Base-by-base conservation (phyloP, 2,329 filamentous ascomycete genomes). In the Madurella fahalii region DNA sequence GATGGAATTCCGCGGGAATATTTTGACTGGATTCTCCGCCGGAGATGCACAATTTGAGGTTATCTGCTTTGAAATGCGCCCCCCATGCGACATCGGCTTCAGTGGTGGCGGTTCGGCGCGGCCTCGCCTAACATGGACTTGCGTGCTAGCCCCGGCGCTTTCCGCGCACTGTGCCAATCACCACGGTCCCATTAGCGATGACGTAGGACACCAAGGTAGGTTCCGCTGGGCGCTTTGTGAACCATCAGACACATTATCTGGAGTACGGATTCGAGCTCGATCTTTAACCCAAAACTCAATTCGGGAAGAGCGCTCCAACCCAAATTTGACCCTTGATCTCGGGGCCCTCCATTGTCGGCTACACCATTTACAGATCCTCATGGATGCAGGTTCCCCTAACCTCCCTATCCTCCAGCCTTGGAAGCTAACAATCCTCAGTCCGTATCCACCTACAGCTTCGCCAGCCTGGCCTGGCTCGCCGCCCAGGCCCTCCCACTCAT, bases 401-500 rank as follows among this genome's bases (percentile, higher is more conserved):
- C 37, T 47, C 18, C 45, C 20, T 25, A 13, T 37, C 9, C n/a
- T 46, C 30, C 16, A 32, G 5, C 30, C 3, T 17, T 37, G 5
- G 15, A 30, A 17, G n/a, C 42, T 52, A 37, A 52, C 18, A 52
- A 62, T 13, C n/a, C 18, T 37, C 52, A 82, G 78, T 72, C 77
- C 53, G 70, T 79, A 60, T 74, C 77, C 52, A 64, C 72, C 13
- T 82, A 79, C 66, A 77, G 72, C 62, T 74, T 78, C 67, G 73
- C 74, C 46, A 79, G 78, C 52, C 70, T 79, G 44, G 75, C 70
- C 62, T 82, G 79, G 79, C 71, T 81, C 51, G 59, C 69, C 39
- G 62, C 72, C 9, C 79, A 82, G 64, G 75, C 73, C 9, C 18
- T 76, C 2, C 73, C 77, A 2, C 70, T 80, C 9, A 69, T 79